Conservation (phyloP, 176 grass and related monocot genomes). For the Bolboschoenus planiculmis region DNA sequence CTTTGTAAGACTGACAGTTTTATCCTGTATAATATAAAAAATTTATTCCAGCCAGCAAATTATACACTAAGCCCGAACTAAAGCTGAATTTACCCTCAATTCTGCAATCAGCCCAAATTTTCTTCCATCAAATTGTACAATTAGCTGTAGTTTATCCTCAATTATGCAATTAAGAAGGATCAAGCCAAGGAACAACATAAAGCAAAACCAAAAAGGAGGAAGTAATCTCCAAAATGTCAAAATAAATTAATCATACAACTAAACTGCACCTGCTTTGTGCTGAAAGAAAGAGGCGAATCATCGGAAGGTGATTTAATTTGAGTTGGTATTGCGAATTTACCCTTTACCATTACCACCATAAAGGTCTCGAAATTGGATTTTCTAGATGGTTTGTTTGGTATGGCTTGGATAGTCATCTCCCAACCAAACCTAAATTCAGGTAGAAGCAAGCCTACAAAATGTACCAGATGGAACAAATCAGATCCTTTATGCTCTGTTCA, state of each 20-base stretch:
- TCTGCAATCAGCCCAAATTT: not conserved
- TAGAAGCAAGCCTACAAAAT: slow-evolving; percentile 62
- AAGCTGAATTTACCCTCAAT: not conserved
- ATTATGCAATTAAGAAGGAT: not conserved
- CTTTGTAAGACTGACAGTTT: slow-evolving; percentile 2
- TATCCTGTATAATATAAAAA: not conserved
- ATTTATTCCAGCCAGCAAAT: not conserved
- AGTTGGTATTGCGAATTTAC: slow-evolving; percentile 34
- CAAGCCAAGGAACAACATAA: not conserved
- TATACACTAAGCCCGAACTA: not conserved
- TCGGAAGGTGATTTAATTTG: slow-evolving; percentile 48
- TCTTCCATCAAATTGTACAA: not conserved
- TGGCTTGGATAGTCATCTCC: slow-evolving; percentile 64
- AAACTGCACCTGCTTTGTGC: slow-evolving; percentile 59
- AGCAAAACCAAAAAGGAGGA: not conserved
- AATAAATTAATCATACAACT: not conserved
- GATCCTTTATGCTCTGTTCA: not conserved
- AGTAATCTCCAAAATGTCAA: not conserved
- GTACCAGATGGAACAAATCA: slow-evolving; percentile 15
- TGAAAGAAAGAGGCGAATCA: slow-evolving; percentile 42
- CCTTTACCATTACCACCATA: slow-evolving; percentile 75
- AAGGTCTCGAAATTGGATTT: slow-evolving; percentile 85
- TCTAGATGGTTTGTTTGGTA: slow-evolving; percentile 45
- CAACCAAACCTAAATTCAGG: slow-evolving; percentile 95
- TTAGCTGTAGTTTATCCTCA: not conserved